Evolutionary conservation across 495 filamentous ascomycete genomes (phyloP), one percentile per base, ranked within the genome.

Genomic region (Penicillium lagena): DNA sequence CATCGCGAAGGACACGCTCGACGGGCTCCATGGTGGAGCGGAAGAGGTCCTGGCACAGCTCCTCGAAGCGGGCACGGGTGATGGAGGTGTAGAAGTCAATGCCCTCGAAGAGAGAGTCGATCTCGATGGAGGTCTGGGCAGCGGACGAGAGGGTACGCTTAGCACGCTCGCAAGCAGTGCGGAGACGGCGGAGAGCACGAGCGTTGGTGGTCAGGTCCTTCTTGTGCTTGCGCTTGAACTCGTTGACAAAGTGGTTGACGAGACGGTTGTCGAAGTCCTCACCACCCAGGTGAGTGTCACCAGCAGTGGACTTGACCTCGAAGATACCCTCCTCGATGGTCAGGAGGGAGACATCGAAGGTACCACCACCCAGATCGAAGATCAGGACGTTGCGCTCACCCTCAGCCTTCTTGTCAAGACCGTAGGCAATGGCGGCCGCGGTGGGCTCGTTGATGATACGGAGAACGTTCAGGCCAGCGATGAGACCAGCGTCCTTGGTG

Each of bases 361-460:
- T 97, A 79, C 93, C 93, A 80, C 94, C 93, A 80, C 93, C 94
- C 47, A 98, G 77, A 79, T 98, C 93, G 80, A 96, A 98, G 76
- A 98, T 97, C 52, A 98, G 81, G 54, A 97, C 94, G 69, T 98
- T 95, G 56, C 93, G 87, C 80, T 96, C 93, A 76, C 94, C 95
- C 73, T 83, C 81, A 35, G 79, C 79, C 83, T 97, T 97, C 87
- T 93, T 83, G 72, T 95, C 94, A 22, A 97, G 83, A 79, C 94
- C 93, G 66, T 97, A 98, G 57, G 94, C 87, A 47, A 69, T 71
- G 48, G 93, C 93, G 39, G 93, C 93, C 33, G 93, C 93, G 34
- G 93, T 96, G 41, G 93, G 93, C 78, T 96, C 93, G 81, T 98
- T 96, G 77, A 96, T 96, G 79, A 96, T 96, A 80, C 93, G 93